phyloP scores from a whole-genome alignment of 352 stramenopile species.

The Globisporangium canariense region DNA sequence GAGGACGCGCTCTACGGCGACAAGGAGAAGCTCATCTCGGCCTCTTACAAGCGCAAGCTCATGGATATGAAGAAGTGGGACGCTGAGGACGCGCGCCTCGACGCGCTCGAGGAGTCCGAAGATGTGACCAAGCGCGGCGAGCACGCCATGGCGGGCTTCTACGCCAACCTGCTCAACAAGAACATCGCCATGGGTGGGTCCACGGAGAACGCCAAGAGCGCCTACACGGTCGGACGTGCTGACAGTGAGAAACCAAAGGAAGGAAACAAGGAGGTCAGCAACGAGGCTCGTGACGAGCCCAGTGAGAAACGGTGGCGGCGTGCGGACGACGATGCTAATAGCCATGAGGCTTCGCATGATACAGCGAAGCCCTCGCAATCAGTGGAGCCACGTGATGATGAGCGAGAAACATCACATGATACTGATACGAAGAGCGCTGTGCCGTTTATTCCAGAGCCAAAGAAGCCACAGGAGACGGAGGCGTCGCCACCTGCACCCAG shows the following conservation, averaged over 20 bases:
- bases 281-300: slow-evolving; percentile 5
- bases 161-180: slow-evolving; percentile 89
- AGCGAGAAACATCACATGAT: background rate
- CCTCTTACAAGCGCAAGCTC: slow-evolving; percentile 91
- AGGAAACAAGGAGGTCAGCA: slow-evolving; percentile 5
- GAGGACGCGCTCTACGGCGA: slow-evolving; percentile 82
- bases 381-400: background rate
- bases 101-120: slow-evolving; percentile 58
- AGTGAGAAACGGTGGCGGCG: slow-evolving; percentile 20
- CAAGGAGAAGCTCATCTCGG: slow-evolving; percentile 90
- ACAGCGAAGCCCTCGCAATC: background rate
- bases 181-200: slow-evolving; percentile 91
- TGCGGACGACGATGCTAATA: slow-evolving; percentile 3
- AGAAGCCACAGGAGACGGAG: background rate
- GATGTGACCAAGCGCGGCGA: slow-evolving; percentile 73
- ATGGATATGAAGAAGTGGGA: slow-evolving; percentile 89
- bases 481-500: slow-evolving; percentile 23
- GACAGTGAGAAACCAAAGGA: background rate
- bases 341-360: background rate
- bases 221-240: slow-evolving; percentile 65
- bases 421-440: background rate
- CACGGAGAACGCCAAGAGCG: slow-evolving; percentile 59
- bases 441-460: slow-evolving; percentile 4
- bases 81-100: slow-evolving; percentile 63
- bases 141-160: slow-evolving; percentile 85